Evolutionary conservation across 2,329 filamentous ascomycete species (phyloP), one percentile per base, ranked within the genome.

Genomic region (Diaporthe sp.): DNA sequence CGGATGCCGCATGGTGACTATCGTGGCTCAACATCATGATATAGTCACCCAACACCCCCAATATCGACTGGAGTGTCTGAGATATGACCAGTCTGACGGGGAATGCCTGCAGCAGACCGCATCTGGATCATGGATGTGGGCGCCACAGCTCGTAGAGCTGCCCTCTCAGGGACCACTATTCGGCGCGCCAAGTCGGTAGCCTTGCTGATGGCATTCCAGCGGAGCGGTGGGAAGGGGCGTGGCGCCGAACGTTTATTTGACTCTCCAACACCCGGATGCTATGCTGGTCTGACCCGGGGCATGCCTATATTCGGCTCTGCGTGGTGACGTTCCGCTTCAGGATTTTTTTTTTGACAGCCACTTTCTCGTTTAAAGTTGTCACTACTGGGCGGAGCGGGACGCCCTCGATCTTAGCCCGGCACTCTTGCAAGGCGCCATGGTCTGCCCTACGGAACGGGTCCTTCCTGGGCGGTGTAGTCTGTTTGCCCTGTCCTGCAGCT

Each of bases 91-190:
- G 37, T 49, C 34, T 57, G 13, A 55, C 34, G 46, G 55, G 49
- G 58, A 73, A 39, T n/a, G 34, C 39, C 46, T 55, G 58, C 71
- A 65, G 55, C 58, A 73, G 44, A 62, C 73, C 62, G 72, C 39
- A 71, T 19, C 72, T 28, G 71, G 51, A 46, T 34, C 68, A 76
- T 75, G 58, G 55, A 62, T 65, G n/a, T 44, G 49, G 58, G 53
- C 76, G 76, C 76, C 76, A 77, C 76, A 74, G 61, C 59, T 76
- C 76, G 76, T 77, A 77, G 76, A 77, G 59, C 76, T 68, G 74
- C 37, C 75, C 76, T 77, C 73, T 77, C 62, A 76, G 59, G 67
- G 37, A 57, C 46, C 68, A 58, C 68, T 25, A 62, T 62, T 42
- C 55, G 44, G 65, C 57, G 46, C 51, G 75, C 75, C 75, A 76